Base-by-base conservation (phyloP, 805 yeast species). In the Metschnikowia kunwiensis region DNA sequence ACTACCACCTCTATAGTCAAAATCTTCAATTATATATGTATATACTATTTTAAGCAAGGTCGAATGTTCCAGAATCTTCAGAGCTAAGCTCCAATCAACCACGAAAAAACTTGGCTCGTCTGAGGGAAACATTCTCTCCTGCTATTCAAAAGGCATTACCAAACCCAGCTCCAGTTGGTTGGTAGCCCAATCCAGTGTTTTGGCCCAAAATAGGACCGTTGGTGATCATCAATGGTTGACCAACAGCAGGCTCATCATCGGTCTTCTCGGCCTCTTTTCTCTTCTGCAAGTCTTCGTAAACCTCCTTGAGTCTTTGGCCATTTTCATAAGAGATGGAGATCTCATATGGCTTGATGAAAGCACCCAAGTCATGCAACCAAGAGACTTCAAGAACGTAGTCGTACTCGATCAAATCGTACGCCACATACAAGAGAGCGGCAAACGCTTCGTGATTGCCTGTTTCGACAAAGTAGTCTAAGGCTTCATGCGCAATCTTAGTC, bases 381-480 rank as follows among this genome's bases (percentile, higher is more conserved):
- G 95, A 74, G 48, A 88, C 68, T 62, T 93, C 98, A 49, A 83
- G 64, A 14, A 91, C 96, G 54, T 81, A 80, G 55, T 93, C 98
- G 48, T 78, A 79, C 35, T 78, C 77, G 48, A 93, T 71, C 55
- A 82, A 69, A 34, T 82, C 85, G 61, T 93, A 93, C 54, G 94
- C 86, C 5, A 86, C 70, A 67, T 82, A 93, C 55, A 93, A 73
- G 43, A 89, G 77, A 5, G 96, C 97, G 53, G 88, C 83, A 58
- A 87, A 85, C 54, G 96, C 86, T 70, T 93, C 98, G 63, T 82
- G 87, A 68, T 93, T 93, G 50, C 96, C 97, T 25, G 95, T 86
- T 53, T 91, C 97, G 42, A 93, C 97, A 61, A 93, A 93, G 68
- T 91, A 93, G 36, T 82, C 75, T 60, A 93, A 69, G 47, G 86